These are phyloP conservation scores for Handroanthus guayacan DNA, from an alignment of 257 asterid species.

Conservation along the genomic window DNA sequence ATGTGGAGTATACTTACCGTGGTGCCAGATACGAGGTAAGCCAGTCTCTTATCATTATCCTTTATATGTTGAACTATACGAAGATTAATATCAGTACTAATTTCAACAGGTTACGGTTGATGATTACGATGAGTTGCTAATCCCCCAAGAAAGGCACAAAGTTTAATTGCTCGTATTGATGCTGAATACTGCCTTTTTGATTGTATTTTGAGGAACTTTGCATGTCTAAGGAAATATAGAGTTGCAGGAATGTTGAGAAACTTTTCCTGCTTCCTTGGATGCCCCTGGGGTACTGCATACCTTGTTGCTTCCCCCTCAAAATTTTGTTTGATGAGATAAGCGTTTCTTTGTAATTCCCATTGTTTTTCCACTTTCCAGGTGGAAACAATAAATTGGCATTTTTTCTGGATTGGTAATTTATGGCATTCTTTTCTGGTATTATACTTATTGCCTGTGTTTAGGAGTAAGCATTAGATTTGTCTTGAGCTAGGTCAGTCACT, in stretches of 20 bases:
- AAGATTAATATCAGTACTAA: slow-evolving; percentile 22
- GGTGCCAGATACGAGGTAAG: slow-evolving; percentile 71
- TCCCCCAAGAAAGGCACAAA: slow-evolving; percentile 76
- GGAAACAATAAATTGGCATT: not conserved
- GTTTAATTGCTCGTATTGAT: slow-evolving; percentile 37
- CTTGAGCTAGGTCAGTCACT: too few species aligned
- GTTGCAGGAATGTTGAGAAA: not conserved
- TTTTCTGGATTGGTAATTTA: not conserved
- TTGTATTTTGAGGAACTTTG: slow-evolving; percentile 7
- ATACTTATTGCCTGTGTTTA: too few species aligned
- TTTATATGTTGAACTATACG: slow-evolving; percentile 22
- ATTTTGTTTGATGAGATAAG: not conserved
- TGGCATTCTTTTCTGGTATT: not conserved
- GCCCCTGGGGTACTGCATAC: too few species aligned
- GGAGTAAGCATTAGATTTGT: too few species aligned
- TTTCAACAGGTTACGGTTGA: slow-evolving; percentile 71
- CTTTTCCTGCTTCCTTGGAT: too few species aligned
- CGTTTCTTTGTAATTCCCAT: not conserved
- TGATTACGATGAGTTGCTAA: slow-evolving; percentile 69
- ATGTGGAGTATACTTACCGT: slow-evolving; percentile 67
- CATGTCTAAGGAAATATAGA: not conserved
- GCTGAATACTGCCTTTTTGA: not conserved
- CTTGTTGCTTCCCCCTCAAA: not conserved
- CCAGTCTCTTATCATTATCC: not conserved
- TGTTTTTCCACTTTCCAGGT: not conserved